Evolutionary conservation across 148 eudicot genomes (phyloP).

Genomic region (Camellia japonica): DNA sequence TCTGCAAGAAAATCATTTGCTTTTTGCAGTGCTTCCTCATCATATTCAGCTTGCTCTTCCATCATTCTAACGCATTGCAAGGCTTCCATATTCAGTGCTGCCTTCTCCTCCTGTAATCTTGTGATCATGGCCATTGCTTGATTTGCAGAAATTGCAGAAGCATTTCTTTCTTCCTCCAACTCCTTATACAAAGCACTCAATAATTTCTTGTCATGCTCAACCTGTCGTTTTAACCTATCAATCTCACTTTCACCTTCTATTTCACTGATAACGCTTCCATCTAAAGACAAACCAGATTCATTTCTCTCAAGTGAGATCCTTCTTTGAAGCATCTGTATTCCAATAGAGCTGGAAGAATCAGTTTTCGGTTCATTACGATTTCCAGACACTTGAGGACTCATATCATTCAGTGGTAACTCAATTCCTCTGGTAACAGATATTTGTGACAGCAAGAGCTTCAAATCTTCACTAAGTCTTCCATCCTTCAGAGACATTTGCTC

Average conservation of each 20-base stretch:
- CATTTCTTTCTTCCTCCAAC: constrained; percentile 95
- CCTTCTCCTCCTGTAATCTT: constrained; percentile 91
- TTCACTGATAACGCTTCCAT: constrained; percentile 69
- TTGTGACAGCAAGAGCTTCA: constrained; percentile 75
- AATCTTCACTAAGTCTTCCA: constrained; percentile 53
- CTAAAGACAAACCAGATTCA: constrained; percentile 68
- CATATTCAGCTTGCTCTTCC: constrained; percentile 99
- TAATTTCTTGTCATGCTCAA: constrained; percentile 76
- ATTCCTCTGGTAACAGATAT: constrained; percentile 56
- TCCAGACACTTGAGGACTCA: constrained; percentile 59
- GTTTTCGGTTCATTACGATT: constrained; percentile 52
- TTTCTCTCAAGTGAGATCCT: constrained; percentile 82
- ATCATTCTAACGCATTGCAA: constrained; percentile 85
- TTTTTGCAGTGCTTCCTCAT: constrained; percentile 73
- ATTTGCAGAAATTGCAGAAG: constrained; percentile 80
- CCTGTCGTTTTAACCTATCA: constrained; percentile 75
- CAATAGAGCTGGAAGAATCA: constrained; percentile 43
- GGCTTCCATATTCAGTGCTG: constrained; percentile 92
- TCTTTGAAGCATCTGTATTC: constrained; percentile 63
- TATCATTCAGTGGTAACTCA: constrained; percentile 45
- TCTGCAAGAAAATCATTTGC: constrained; percentile 63
- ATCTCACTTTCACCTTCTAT: constrained; percentile 80
- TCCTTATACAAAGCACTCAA: constrained; percentile 68
- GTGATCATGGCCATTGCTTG: constrained; percentile 99
- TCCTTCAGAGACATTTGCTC: constrained; percentile 65